Base-by-base conservation (phyloP, 176 grass and related monocot genomes). In the Juncus inflexus region DNA sequence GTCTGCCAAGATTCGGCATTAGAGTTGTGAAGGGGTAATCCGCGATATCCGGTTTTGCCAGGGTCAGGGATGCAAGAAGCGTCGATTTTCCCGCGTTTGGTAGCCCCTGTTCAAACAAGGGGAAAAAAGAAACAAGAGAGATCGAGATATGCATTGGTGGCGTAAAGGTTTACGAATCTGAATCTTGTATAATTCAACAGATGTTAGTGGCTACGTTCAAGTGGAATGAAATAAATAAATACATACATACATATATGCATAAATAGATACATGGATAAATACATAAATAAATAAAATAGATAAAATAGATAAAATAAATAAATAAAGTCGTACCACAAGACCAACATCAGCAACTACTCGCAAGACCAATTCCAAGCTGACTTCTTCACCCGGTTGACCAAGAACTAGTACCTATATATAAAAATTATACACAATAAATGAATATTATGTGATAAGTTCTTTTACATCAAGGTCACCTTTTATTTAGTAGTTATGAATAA, bases 11-110 rank as follows among this genome's bases (percentile, higher is more conserved):
- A 81, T 97, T 97, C 62, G 92, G 92, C 84, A 97, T 91, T 52
- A 97, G 76, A 37, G 92, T 97, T 69, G 92, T 91, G 53, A 97
- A 97, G 39, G 92, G 92, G 77, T 97, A 97, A 61, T 91, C 87
- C 37, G 85, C 87, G 67, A 97, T 97, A 77, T 91, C 92, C 68
- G 85, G 92, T 73, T 80, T 86, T 81, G 92, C 92, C 86, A 91
- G 79, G 4, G 92, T 97, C 64, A 91, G 79, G 70, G 87, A 75
- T 73, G 92, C 81, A 59, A 97, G 67, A 86, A 97, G 92, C 62
- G 92, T 97, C 69, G 87, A 97, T 71, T 97, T 97, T 69, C 92
- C 92, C 79, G 92, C 92, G 84, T 97, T 97, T n/a, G 92, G 92
- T 63, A 97, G 92, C 62, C 92, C 92, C 92, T 97, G 42, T 64